Percentiles rank a stretch among this genome's conserved stretches.
These are phyloP conservation scores for Trichophaea hybrida DNA, from an alignment of 2,329 filamentous ascomycete genomes.

Conservation along the genomic window DNA sequence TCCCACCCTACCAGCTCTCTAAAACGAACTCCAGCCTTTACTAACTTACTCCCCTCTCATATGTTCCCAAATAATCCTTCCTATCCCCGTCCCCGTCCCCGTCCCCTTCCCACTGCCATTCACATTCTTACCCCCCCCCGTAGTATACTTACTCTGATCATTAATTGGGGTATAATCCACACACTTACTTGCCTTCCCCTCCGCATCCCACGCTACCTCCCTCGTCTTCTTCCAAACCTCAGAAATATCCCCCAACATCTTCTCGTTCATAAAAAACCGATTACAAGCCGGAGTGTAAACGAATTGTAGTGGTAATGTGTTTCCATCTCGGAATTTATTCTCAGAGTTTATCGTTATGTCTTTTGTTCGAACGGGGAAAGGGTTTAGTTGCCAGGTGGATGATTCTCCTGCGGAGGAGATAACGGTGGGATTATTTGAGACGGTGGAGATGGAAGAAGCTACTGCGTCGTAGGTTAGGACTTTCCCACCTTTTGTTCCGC, in stretches of 20 bases:
- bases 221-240: constrained; percentile 39
- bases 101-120: not conserved
- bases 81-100: not conserved
- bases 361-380: constrained; percentile 6
- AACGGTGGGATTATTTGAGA: not conserved
- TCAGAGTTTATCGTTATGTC: constrained; percentile 8
- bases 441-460: not conserved
- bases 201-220: constrained; percentile 31
- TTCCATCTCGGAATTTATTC: constrained; percentile 24
- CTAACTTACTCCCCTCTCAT: not conserved
- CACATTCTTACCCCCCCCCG: not conserved
- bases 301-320: constrained; percentile 42
- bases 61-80: not conserved
- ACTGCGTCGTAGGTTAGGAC: constrained; percentile 24
- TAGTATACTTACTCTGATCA: not conserved
- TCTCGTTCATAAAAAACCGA: constrained; percentile 43
- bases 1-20: not conserved
- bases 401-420: not conserved
- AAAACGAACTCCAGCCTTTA: not conserved
- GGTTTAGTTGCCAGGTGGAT: constrained; percentile 3
- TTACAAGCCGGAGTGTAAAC: constrained; percentile 46
- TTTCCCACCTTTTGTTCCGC: constrained; percentile 47
- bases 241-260: constrained; percentile 40
- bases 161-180: not conserved
- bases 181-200: constrained; percentile 9